These are phyloP conservation scores for Trichomonas gallinae DNA, from an alignment of 208 protist genomes.

Conservation along the genomic window DNA sequence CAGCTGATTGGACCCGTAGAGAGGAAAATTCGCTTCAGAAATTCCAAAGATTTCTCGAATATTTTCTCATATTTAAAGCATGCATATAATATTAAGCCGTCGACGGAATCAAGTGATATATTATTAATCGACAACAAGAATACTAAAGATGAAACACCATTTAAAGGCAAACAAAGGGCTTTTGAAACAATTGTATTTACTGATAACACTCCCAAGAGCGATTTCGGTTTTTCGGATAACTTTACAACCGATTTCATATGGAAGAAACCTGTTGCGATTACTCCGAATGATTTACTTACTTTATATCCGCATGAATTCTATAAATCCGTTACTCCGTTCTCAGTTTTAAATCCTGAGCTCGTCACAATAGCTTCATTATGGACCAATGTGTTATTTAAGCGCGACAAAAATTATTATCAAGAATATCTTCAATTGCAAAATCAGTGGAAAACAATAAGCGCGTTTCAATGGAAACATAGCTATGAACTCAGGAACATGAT, in stretches of 20 bases:
- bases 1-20: neutral
- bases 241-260: neutral
- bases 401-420: neutral
- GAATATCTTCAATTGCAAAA: neutral
- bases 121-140: neutral
- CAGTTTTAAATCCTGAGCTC: neutral
- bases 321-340: neutral
- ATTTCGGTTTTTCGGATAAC: neutral
- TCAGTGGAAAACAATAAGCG: neutral
- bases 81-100: neutral
- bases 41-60: neutral
- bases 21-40: neutral
- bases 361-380: neutral
- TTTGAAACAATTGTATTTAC: neutral
- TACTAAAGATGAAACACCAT: neutral
- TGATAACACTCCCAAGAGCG: neutral
- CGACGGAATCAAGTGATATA: neutral
- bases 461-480: neutral
- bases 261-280: neutral
- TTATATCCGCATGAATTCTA: neutral
- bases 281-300: neutral
- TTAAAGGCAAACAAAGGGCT: neutral
- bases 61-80: neutral
- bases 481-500: neutral
- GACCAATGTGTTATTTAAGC: neutral